A percentile compares a stretch with the other conserved stretches of the same genome.
Evolutionary conservation across 2,329 filamentous ascomycete species (phyloP).

Genomic region (Pyricularia sp.): DNA sequence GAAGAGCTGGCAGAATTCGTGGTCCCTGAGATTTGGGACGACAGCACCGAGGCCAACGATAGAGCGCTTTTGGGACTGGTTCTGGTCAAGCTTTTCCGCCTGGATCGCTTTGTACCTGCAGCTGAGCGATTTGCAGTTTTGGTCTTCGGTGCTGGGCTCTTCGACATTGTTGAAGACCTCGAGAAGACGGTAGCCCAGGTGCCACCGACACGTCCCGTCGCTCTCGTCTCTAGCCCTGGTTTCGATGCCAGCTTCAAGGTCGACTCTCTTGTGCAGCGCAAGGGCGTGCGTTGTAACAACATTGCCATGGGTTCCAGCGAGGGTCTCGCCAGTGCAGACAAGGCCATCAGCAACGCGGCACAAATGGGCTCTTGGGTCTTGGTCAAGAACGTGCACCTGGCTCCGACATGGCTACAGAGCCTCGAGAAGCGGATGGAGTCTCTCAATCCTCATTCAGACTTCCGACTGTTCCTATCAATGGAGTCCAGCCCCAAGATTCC

Average conservation of each 20-base stretch:
- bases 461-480: slow-evolving; percentile 95
- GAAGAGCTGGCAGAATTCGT: slow-evolving; percentile 79
- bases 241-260: slow-evolving; percentile 99
- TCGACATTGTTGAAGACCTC: slow-evolving; percentile 77
- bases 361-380: slow-evolving; percentile 91
- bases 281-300: slow-evolving; percentile 74
- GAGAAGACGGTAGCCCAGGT: slow-evolving; percentile 76
- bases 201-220: slow-evolving; percentile 70
- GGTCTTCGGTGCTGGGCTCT: slow-evolving; percentile 72
- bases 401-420: slow-evolving; percentile 90
- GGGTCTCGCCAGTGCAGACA: slow-evolving; percentile 82
- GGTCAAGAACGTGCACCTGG: slow-evolving; percentile 96
- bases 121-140: slow-evolving; percentile 80
- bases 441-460: slow-evolving; percentile 84
- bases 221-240: slow-evolving; percentile 85
- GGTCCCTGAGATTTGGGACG: slow-evolving; percentile 65
- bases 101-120: slow-evolving; percentile 87
- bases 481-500: slow-evolving; percentile 94
- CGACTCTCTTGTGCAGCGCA: slow-evolving; percentile 79
- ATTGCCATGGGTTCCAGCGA: slow-evolving; percentile 99
- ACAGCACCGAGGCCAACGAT: slow-evolving; percentile 51
- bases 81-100: slow-evolving; percentile 84
- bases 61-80: slow-evolving; percentile 72
- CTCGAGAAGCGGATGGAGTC: slow-evolving; percentile 94
- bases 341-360: slow-evolving; percentile 84